Conservation (phyloP, 306 rosid genomes). For the Bauhinia variegata region DNA sequence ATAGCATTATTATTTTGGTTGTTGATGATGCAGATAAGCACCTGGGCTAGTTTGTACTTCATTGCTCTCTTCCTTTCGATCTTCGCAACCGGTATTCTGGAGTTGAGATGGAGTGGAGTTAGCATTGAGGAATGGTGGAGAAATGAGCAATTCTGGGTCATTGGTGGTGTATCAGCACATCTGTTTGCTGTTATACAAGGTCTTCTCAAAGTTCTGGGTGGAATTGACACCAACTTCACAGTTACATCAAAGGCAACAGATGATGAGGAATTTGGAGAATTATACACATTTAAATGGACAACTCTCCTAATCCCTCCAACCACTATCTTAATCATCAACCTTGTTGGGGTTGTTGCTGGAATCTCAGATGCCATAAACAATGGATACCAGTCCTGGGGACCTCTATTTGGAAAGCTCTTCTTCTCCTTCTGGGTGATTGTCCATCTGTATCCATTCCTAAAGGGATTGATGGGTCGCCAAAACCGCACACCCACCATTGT, state of each 20-base stretch:
- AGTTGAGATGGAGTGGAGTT: constrained; percentile 97
- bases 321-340: constrained; percentile 80
- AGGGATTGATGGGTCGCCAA: constrained; percentile 95
- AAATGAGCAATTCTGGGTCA: constrained; percentile 99
- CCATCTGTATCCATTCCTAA: constrained; percentile 96
- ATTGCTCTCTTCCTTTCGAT: constrained; percentile 82
- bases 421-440: constrained; percentile 95
- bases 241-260: constrained; percentile 92
- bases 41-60: constrained; percentile 81
- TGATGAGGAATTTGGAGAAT: constrained; percentile 86
- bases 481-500: constrained; percentile 97
- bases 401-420: constrained; percentile 95
- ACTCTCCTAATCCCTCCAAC: constrained; percentile 94
- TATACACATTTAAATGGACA: constrained; percentile 88
- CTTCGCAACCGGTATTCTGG: constrained; percentile 88
- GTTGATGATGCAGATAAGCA: constrained; percentile 79
- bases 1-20: too few relatives aligned
- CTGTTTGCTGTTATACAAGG: constrained; percentile 93
- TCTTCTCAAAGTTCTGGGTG: constrained; percentile 86
- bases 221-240: constrained; percentile 86
- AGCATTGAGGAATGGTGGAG: constrained; percentile 99
- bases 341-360: constrained; percentile 96
- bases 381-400: constrained; percentile 96
- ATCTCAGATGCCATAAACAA: constrained; percentile 94
- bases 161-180: constrained; percentile 95